Base-by-base conservation (phyloP, 2,329 filamentous ascomycete species). In the Blastomyces parvus region DNA sequence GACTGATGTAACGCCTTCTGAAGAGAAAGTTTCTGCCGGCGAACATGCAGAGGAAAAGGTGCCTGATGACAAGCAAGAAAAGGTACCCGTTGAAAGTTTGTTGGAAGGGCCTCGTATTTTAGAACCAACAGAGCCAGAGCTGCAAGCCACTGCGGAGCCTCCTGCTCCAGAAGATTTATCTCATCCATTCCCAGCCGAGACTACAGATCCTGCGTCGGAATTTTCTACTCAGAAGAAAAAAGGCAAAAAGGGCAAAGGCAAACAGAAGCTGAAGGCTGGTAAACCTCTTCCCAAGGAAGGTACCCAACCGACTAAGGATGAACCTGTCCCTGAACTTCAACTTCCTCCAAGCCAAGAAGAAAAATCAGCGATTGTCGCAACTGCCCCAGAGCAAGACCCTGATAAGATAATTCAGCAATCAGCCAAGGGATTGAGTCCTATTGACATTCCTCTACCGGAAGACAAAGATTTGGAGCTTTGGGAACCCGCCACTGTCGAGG, bases 281-380 rank as follows among this genome's bases (percentile, higher is more conserved):
- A 61, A 67, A 56, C 30, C 40, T 36, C 19, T 22, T 27, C 36
- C n/a, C 44, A 38, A 61, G 22, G 33, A 46, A 11, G 25, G 9
- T n/a, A 17, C 27, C 9, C 27, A 22, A 27, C 44, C 17, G 9
- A n/a, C n/a, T 9, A 30, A 58, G 38, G 46, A 2, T 48, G 56
- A 30, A 2, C 3, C 48, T 61, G 17, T 33, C 11, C 62, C 64
- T 46, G 55, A 66, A 65, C 33, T 50, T 46, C 66, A 57, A 48
- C 52, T 68, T 65, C 65, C 67, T 63, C 65, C 67, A 62, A 53
- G 70, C 62, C 52, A 67, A 64, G 44, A 64, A 62, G 50, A 66
- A 33, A n/a, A 33, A 56, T 13, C 30, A 64, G 22, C 2, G 22
- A n/a, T 27, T 22, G 17, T 7, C 5, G n/a, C 36, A 9, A 5